Percentiles rank a stretch among this genome's conserved stretches.
Evolutionary conservation across 768 basidiomycete species (phyloP).

Genomic region (Gelatoporia subvermispora): DNA sequence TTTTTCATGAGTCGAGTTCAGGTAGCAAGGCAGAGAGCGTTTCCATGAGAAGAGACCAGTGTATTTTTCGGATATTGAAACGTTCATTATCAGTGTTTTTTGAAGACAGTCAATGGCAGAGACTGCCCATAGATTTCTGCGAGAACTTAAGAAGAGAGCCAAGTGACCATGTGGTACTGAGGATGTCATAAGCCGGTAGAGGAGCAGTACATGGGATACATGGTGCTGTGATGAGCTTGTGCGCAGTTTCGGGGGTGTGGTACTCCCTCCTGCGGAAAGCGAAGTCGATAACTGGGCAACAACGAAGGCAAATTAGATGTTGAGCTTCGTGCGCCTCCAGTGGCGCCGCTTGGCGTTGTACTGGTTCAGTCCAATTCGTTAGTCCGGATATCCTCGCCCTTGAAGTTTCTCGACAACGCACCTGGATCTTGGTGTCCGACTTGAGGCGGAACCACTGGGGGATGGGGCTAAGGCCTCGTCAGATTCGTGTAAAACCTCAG

Average conservation of each 20-base stretch:
- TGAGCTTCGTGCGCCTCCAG: conserved; percentile 99
- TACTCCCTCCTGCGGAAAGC: conserved; percentile 9
- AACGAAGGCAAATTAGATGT: conserved; percentile 55
- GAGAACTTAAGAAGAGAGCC: background rate
- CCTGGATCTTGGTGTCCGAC: conserved; percentile 93
- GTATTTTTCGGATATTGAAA: too few species aligned
- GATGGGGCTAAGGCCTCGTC: conserved; percentile 61
- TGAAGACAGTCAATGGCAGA: too few species aligned
- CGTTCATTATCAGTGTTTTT: too few species aligned
- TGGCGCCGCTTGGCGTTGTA: conserved; percentile 97
- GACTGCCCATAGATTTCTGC: too few species aligned
- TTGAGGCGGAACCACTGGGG: conserved; percentile 99
- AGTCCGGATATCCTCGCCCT: background rate
- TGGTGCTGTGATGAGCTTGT: conserved; percentile 12
- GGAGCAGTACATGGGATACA: conserved; percentile 19
- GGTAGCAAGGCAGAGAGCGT: too few species aligned
- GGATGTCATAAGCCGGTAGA: conserved; percentile 18
- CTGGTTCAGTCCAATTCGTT: conserved; percentile 31
- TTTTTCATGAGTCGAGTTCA: too few species aligned
- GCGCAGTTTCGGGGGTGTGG: conserved; percentile 10
- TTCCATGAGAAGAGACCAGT: too few species aligned
- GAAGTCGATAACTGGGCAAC: conserved; percentile 5
- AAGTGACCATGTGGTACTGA: conserved; percentile 19
- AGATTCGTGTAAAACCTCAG: background rate
- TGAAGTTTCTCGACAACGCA: conserved; percentile 25